phyloP scores from a whole-genome alignment of 2,329 filamentous ascomycete species.

The Ceratocystis albifundus region DNA sequence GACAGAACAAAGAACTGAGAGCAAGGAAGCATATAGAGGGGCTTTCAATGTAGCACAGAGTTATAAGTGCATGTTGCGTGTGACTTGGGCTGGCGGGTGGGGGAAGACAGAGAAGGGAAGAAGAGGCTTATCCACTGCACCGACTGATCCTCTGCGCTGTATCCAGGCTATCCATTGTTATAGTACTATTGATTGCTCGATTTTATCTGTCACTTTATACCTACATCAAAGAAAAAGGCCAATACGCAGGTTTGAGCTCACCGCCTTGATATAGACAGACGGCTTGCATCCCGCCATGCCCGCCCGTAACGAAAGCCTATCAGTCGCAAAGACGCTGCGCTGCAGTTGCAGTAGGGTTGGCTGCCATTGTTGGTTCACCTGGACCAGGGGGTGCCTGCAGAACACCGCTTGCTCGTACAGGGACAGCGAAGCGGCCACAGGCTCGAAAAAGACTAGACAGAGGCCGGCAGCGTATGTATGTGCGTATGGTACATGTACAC shows the following conservation, averaged over 20 bases:
- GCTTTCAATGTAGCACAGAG: not conserved
- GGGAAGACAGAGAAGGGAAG: too few species aligned
- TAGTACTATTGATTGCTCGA: not conserved
- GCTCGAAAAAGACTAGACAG: not conserved
- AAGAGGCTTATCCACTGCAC: not conserved
- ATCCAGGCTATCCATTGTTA: not conserved
- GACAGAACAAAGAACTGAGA: too few species aligned
- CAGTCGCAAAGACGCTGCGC: not conserved
- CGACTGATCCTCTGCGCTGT: not conserved
- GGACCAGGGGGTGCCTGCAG: not conserved
- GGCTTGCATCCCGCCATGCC: not conserved
- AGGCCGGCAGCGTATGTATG: not conserved
- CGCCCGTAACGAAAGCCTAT: not conserved
- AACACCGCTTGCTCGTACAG: not conserved
- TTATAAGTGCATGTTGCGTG: not conserved
- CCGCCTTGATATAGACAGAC: slow-evolving; percentile 13
- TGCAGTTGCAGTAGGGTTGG: not conserved
- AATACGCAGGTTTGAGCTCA: not conserved
- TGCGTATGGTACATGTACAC: not conserved
- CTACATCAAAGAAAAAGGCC: too few species aligned
- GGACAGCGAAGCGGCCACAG: not conserved
- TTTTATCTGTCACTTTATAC: not conserved
- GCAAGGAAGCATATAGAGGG: not conserved
- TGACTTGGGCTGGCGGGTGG: not conserved
- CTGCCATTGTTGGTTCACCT: not conserved